Evolutionary conservation across 139 green algal genomes (phyloP).

Genomic region (Chlorella sp.): DNA sequence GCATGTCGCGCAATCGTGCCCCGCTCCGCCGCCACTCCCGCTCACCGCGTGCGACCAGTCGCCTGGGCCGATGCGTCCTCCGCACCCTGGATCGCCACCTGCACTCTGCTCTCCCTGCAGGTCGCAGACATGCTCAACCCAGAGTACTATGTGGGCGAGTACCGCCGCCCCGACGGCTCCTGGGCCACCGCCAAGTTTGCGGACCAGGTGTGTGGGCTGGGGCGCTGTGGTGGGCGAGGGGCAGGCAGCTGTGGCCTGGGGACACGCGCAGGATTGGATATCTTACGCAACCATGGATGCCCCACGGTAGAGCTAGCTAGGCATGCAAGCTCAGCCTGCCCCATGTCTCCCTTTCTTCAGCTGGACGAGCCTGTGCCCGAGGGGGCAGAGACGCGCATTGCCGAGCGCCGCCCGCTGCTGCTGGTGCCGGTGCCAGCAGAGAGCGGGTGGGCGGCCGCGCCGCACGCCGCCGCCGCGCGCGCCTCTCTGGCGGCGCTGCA

Average conservation of each 20-base stretch:
- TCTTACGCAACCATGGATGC: too few relatives aligned
- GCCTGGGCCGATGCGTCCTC: too few relatives aligned
- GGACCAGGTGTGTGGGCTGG: constrained; percentile 57
- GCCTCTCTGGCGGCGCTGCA: constrained; percentile 11
- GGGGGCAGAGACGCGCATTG: constrained; percentile 6
- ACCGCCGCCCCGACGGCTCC: constrained; percentile 37
- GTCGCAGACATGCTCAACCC: constrained; percentile 79
- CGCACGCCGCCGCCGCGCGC: constrained; percentile 2
- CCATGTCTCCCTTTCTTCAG: too few relatives aligned
- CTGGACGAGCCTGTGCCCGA: constrained; percentile 10
- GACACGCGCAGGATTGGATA: too few relatives aligned
- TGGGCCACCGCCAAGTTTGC: constrained; percentile 60
- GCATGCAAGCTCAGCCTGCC: too few relatives aligned
- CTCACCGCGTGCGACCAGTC: not conserved
- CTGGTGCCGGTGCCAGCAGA: constrained; percentile 54
- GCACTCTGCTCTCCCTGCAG: constrained; percentile 36
- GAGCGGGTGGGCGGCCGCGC: constrained; percentile 46
- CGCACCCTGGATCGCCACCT: too few relatives aligned
- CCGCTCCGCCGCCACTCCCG: not conserved
- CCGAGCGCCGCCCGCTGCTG: constrained; percentile 40
- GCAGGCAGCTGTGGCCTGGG: too few relatives aligned
- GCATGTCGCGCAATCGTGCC: not conserved
- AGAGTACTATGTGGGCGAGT: constrained; percentile 74
- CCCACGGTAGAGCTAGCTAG: too few relatives aligned
- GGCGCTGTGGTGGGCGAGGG: too few relatives aligned